These are phyloP conservation scores for Tricholoma bakamatsutake DNA, from an alignment of 768 basidiomycete species.

Conservation along the genomic window DNA sequence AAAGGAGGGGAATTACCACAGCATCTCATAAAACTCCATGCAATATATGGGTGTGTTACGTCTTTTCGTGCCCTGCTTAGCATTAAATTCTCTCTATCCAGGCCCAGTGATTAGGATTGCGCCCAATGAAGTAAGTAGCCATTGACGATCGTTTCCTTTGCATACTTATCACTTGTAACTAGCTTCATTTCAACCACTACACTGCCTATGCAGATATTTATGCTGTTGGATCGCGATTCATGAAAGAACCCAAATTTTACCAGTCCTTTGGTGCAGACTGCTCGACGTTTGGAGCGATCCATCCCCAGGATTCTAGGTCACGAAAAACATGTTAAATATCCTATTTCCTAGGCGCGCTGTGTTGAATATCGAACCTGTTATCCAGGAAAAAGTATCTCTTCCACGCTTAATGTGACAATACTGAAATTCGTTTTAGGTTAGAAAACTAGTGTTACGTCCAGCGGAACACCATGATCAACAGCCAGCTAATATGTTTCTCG, in stretches of 20 bases:
- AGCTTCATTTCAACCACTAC: conserved; percentile 35
- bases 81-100: conserved; percentile 8
- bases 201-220: conserved; percentile 30
- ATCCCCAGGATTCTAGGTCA: conserved; percentile 26
- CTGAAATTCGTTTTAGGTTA: conserved; percentile 20
- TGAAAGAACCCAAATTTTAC: conserved; percentile 35
- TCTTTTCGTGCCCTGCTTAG: neutral
- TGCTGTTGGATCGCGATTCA: conserved; percentile 27
- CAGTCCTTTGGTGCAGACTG: conserved; percentile 28
- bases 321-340: conserved; percentile 25
- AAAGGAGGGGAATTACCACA: conserved; percentile 27
- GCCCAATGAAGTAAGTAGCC: conserved; percentile 29
- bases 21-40: conserved; percentile 26
- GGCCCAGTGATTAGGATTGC: conserved; percentile 34
- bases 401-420: neutral
- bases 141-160: neutral
- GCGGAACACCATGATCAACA: conserved; percentile 8
- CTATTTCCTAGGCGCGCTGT: conserved; percentile 35
- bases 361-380: conserved; percentile 27
- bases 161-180: neutral
- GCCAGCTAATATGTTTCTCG: conserved; percentile 32
- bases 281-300: conserved; percentile 31
- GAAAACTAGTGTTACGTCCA: conserved; percentile 22
- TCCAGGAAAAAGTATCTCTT: conserved; percentile 25
- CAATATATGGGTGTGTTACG: conserved; percentile 23